Conservation (phyloP, 371 early-diverging fungal genomes). For the Quaeritorhiza haematococci region DNA sequence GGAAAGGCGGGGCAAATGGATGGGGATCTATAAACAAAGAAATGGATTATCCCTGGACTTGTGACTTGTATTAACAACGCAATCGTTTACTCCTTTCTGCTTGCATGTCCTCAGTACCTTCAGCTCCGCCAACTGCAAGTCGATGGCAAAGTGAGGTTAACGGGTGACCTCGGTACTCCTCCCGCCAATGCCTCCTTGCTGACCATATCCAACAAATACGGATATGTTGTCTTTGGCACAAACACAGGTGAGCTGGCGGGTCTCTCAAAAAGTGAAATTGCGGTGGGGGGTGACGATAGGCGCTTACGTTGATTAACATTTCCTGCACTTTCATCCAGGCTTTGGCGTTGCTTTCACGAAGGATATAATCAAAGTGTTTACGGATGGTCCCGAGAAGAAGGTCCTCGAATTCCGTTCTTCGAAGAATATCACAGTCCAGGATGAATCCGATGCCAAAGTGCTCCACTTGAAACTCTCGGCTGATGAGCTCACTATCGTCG, state of each 20-base stretch:
- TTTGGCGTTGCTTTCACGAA: constrained; percentile 20
- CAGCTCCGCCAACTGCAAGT: constrained; percentile 20
- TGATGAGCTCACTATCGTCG: constrained; percentile 16
- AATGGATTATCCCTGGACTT: neutral
- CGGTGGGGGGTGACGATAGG: no score
- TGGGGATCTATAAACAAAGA: no score
- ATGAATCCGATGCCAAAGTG: constrained; percentile 13
- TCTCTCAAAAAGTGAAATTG: no score
- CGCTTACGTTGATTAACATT: no score
- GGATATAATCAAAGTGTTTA: constrained; percentile 8
- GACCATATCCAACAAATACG: constrained; percentile 33
- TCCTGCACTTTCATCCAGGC: constrained; percentile 9
- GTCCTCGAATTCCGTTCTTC: no score
- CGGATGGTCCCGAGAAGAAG: neutral
- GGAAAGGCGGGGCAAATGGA: no score
- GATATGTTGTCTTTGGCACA: constrained; percentile 28
- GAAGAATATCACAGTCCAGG: neutral
- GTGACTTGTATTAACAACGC: neutral
- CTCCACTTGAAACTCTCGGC: constrained; percentile 21
- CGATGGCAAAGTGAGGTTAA: constrained; percentile 16
- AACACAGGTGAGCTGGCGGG: constrained; percentile 14
- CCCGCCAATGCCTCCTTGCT: constrained; percentile 10
- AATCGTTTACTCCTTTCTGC: no score
- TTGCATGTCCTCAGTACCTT: constrained; percentile 16
- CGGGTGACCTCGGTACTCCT: constrained; percentile 2